Evolutionary conservation across 2,329 filamentous ascomycete genomes (phyloP).

Genomic region (Epichloe hybrida): DNA sequence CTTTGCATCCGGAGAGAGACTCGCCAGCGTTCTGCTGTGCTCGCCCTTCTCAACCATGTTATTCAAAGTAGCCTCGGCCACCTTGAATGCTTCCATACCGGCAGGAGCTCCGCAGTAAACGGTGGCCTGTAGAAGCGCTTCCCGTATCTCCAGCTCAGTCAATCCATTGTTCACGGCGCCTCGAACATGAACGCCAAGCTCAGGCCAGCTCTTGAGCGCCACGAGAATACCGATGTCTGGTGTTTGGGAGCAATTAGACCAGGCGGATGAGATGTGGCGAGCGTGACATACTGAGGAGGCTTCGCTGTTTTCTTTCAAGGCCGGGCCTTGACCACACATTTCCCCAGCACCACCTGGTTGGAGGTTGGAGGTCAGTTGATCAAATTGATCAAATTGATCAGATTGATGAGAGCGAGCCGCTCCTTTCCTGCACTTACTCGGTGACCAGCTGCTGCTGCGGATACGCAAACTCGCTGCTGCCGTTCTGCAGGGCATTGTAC

Average conservation of each 20-base stretch:
- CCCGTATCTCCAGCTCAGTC: constrained; percentile 39
- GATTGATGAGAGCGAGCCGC: too few species aligned
- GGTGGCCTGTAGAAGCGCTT: constrained; percentile 34
- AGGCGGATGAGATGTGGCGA: not conserved
- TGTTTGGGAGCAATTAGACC: not conserved
- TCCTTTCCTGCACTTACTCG: constrained; percentile 18
- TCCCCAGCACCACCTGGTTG: constrained; percentile 36
- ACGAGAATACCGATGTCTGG: constrained; percentile 42
- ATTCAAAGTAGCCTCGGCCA: constrained; percentile 13
- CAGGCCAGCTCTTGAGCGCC: constrained; percentile 42
- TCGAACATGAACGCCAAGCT: constrained; percentile 46
- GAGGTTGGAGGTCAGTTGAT: too few species aligned
- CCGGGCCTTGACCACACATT: constrained; percentile 49
- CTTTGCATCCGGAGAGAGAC: not conserved
- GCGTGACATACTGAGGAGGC: constrained; percentile 20
- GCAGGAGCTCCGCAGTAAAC: constrained; percentile 28
- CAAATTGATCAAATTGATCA: too few species aligned
- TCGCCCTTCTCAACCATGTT: constrained; percentile 15
- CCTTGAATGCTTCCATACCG: constrained; percentile 22
- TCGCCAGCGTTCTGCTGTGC: not conserved
- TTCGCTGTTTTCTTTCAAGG: constrained; percentile 44
- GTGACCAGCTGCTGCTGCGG: constrained; percentile 42
- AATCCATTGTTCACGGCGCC: constrained; percentile 49
- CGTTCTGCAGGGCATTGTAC: constrained; percentile 36
- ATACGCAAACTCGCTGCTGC: constrained; percentile 11